These are phyloP conservation scores for Phytophthora fragariaefolia DNA, from an alignment of 352 stramenopile species.

Conservation along the genomic window DNA sequence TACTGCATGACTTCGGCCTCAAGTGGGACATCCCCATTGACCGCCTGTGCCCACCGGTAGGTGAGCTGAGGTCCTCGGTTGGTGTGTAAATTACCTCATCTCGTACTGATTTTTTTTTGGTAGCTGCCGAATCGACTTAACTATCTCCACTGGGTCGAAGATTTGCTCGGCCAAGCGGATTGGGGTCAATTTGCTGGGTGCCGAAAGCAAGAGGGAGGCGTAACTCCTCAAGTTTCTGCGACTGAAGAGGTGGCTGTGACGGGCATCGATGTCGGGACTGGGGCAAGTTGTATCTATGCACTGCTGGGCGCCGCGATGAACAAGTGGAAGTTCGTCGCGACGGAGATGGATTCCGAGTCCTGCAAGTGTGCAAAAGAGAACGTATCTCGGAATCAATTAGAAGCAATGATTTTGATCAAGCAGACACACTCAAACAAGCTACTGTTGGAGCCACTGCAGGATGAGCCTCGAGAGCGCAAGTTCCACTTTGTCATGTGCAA, in stretches of 20 bases:
- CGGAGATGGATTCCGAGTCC: conserved; percentile 93
- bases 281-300: conserved; percentile 96
- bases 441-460: conserved; percentile 54
- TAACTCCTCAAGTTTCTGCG: conserved; percentile 6
- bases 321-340: conserved; percentile 93
- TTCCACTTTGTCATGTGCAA: conserved; percentile 98
- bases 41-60: conserved; percentile 94
- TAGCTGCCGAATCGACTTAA: conserved; percentile 92
- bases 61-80: conserved; percentile 19
- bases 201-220: conserved; percentile 3
- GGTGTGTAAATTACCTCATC: neutral
- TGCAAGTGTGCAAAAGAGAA: conserved; percentile 86
- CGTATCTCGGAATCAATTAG: conserved; percentile 89
- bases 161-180: conserved; percentile 77
- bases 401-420: conserved; percentile 61
- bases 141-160: conserved; percentile 96
- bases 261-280: conserved; percentile 96
- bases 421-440: conserved; percentile 50
- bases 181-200: conserved; percentile 33
- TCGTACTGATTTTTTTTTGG: conserved; percentile 7
- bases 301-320: conserved; percentile 91
- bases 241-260: conserved; percentile 33
- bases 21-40: conserved; percentile 93
- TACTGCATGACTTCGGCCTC: conserved; percentile 91
- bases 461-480: conserved; percentile 24